Conservation (phyloP, 305 asterid genomes). For the Fraxinus nigra region DNA sequence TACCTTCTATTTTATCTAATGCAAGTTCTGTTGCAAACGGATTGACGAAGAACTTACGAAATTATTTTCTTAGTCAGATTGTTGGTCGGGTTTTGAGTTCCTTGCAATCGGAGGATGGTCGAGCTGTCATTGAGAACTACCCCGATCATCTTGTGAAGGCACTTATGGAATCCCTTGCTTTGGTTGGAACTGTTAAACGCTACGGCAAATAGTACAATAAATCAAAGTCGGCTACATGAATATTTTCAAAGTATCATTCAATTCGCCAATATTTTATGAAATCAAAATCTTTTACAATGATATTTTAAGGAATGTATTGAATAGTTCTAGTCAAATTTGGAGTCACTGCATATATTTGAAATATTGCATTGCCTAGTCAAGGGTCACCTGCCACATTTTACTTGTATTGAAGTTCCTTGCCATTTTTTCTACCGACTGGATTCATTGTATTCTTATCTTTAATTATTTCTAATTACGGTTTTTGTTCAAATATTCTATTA, state of each 20-base stretch:
- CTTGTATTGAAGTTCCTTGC: neutral
- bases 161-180: constrained; percentile 53
- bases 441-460: neutral
- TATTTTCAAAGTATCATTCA: neutral
- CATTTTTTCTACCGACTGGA: neutral
- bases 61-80: constrained; percentile 37
- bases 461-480: neutral
- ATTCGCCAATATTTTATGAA: neutral
- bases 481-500: neutral
- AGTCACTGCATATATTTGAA: neutral
- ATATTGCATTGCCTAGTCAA: neutral
- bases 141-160: constrained; percentile 74
- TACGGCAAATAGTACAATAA: constrained; percentile 15
- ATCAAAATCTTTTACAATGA: neutral
- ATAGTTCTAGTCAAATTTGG: neutral
- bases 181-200: constrained; percentile 80
- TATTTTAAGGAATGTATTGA: neutral
- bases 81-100: constrained; percentile 65
- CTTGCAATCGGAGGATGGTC: constrained; percentile 50
- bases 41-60: neutral
- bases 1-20: neutral
- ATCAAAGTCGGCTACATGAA: neutral
- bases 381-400: neutral
- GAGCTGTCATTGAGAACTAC: constrained; percentile 53
- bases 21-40: neutral